phyloP scores from a whole-genome alignment of 805 yeast genomes.

The Jamesozyma jinghongensis region DNA sequence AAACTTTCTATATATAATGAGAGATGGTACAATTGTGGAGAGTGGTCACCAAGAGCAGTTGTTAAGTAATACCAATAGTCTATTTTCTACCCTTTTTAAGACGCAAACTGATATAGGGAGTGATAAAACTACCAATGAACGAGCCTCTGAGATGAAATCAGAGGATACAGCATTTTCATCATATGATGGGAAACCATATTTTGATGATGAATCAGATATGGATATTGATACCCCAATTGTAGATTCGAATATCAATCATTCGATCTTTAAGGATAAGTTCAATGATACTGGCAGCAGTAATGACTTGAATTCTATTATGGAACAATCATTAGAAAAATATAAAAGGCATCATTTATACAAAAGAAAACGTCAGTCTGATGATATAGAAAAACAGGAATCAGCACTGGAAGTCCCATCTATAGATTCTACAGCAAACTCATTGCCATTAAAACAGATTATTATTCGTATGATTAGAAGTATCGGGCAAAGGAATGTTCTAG shows the following conservation, averaged over 20 bases:
- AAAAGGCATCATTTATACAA: too few species aligned
- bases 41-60: constrained; percentile 34
- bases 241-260: neutral
- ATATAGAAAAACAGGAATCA: too few species aligned
- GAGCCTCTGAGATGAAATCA: constrained; percentile 5
- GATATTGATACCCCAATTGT: neutral
- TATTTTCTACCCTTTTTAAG: constrained; percentile 9
- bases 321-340: too few species aligned
- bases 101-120: constrained; percentile 4
- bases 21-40: constrained; percentile 47
- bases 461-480: constrained; percentile 21
- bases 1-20: constrained; percentile 54
- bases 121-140: neutral
- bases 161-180: neutral
- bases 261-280: too few species aligned
- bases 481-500: constrained; percentile 23
- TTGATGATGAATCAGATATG: neutral
- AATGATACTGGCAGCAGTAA: too few species aligned
- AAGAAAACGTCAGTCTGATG: too few species aligned
- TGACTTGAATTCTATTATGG: too few species aligned
- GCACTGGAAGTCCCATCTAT: neutral
- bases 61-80: constrained; percentile 8
- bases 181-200: too few species aligned
- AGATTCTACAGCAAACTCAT: constrained; percentile 7
- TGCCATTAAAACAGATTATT: constrained; percentile 25